Conservation (phyloP, 352 stramenopile genomes). For the Stramenopiles sp. region DNA sequence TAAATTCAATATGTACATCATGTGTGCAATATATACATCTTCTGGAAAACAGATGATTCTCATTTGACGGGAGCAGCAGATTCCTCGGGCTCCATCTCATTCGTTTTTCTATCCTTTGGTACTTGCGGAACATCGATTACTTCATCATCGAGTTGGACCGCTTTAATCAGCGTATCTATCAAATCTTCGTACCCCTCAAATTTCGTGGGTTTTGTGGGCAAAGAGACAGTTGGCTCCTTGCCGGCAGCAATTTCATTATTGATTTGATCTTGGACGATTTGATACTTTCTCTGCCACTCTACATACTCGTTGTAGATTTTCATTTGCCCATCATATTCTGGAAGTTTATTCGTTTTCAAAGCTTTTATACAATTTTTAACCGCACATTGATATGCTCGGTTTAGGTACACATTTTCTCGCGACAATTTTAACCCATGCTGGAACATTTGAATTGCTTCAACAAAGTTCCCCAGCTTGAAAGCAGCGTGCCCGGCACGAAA, state of each 20-base stretch:
- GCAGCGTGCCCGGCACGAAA: background rate
- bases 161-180: background rate
- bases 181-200: background rate
- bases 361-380: background rate
- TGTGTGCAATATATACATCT: too few relatives aligned
- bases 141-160: background rate
- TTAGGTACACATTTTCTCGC: background rate
- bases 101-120: background rate
- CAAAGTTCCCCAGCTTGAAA: background rate
- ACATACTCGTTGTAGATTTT: background rate
- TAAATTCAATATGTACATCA: too few relatives aligned
- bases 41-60: too few relatives aligned
- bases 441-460: conserved; percentile 5
- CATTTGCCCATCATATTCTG: background rate
- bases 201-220: background rate
- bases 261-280: background rate
- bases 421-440: conserved; percentile 10
- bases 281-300: background rate
- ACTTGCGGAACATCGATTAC: background rate
- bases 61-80: too few relatives aligned
- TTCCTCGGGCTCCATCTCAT: too few relatives aligned
- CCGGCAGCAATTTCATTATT: background rate
- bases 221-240: background rate
- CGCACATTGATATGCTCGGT: background rate
- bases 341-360: background rate